Base-by-base conservation (phyloP, 345 rosid genomes). In the Corymbia maculata region DNA sequence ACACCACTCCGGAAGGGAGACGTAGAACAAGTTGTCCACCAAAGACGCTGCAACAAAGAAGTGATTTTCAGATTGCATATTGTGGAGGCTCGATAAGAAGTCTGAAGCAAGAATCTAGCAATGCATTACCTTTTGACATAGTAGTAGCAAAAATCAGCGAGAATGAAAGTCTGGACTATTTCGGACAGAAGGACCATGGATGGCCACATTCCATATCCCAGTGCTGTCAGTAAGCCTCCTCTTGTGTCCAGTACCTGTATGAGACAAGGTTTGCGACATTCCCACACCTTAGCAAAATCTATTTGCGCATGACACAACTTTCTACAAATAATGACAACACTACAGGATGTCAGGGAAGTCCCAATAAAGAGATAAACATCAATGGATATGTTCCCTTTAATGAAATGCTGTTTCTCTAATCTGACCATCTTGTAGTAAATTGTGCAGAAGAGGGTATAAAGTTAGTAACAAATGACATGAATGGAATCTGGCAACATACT, bases 181-280 rank as follows among this genome's bases (percentile, higher is more conserved):
- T 98, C 98, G 1, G 99, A 95, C 87, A 98, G 92, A 7, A 98
- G 97, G 91, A 98, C 99, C 98, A 98, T 96, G 15, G 98, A 94
- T 89, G 99, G 99, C 99, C 99, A 98, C 88, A 98, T 88, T 88
- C 99, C 99, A 86, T 96, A 93, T 80, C 99, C 99, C 91, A 98
- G 90, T 85, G 99, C 98, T 13, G 96, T 97, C 84, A 98, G 95
- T 91, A 98, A 91, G 86, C 94, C 96, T 52, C 99, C 99, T 26
- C 98, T 93, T 75, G 92, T 97, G 89, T 98, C 99, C 82, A 98
- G 75, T 87, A 98, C 99, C 99, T 98, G 94, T 52, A 64, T 21
- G 85, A 79, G 51, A 52, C 52, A 30, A 80, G 94, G 51, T 42
- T 22, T 42, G 84, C 1, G 4, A 42, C 84, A 49, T 87, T 91